These are phyloP conservation scores for Eutrema yunnanense DNA, from an alignment of 345 rosid genomes.

Conservation along the genomic window DNA sequence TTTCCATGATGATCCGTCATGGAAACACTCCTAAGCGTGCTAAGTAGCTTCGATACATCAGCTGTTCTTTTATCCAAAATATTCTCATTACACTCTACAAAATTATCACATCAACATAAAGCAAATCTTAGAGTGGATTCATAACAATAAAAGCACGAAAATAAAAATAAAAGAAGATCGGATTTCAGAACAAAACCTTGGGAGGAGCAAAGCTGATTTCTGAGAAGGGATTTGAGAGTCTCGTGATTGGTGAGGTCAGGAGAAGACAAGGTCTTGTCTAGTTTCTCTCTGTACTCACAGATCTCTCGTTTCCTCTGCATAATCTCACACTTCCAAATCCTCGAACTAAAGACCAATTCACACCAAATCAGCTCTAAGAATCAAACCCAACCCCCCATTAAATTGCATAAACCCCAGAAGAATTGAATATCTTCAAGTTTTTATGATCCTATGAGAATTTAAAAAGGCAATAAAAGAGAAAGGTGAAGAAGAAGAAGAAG, in stretches of 20 bases:
- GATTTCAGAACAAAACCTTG: slow-evolving; percentile 35
- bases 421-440: background rate
- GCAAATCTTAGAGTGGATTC: background rate
- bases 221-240: slow-evolving; percentile 47
- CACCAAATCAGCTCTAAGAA: background rate
- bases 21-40: slow-evolving; percentile 75
- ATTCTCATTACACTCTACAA: slow-evolving; percentile 47
- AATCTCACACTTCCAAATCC: slow-evolving; percentile 9
- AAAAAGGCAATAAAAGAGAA: background rate
- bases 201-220: slow-evolving; percentile 52
- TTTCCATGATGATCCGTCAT: slow-evolving; percentile 33
- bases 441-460: background rate
- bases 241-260: slow-evolving; percentile 54
- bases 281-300: slow-evolving; percentile 61
- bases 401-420: background rate
- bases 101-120: slow-evolving; percentile 13
- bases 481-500: background rate
- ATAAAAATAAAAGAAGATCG: background rate
- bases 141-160: background rate
- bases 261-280: slow-evolving; percentile 74
- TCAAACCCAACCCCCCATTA: too few species aligned
- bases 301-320: slow-evolving; percentile 55
- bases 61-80: slow-evolving; percentile 49
- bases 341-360: background rate
- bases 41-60: slow-evolving; percentile 60